Evolutionary conservation across 192 early-diverging fungal genomes (phyloP).

Genomic region (Podila verticillata): DNA sequence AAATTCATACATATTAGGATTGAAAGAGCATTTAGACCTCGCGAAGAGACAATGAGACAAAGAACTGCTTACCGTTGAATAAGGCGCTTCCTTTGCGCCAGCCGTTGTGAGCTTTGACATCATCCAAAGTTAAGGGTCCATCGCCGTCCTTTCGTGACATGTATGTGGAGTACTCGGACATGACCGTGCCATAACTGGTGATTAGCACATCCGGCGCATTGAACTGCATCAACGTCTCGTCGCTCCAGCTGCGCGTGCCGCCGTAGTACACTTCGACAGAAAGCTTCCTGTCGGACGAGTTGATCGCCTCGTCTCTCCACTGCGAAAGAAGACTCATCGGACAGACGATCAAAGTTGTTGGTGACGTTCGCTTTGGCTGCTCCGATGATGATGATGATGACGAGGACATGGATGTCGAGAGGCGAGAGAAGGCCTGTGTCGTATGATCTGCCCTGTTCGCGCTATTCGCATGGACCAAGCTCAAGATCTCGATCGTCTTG

Average conservation of each 20-base stretch:
- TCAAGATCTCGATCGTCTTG: slow-evolving; percentile 69
- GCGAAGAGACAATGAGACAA: no score
- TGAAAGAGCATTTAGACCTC: no score
- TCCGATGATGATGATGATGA: no score
- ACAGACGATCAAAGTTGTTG: slow-evolving; percentile 63
- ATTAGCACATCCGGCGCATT: slow-evolving; percentile 56
- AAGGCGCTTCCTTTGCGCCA: slow-evolving; percentile 34
- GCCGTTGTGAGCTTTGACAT: slow-evolving; percentile 23
- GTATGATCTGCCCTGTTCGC: slow-evolving; percentile 18
- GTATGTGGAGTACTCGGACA: slow-evolving; percentile 48
- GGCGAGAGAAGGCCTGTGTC: slow-evolving; percentile 20
- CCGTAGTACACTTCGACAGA: slow-evolving; percentile 62
- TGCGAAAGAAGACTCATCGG: slow-evolving; percentile 65
- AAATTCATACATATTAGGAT: no score
- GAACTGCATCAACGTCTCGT: slow-evolving; percentile 8
- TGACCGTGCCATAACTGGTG: slow-evolving; percentile 61
- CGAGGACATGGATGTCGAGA: slow-evolving; percentile 8
- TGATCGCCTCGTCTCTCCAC: slow-evolving; percentile 61
- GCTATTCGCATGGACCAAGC: slow-evolving; percentile 59
- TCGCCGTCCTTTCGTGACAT: background rate
- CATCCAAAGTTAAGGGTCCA: slow-evolving; percentile 3
- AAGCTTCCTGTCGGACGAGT: slow-evolving; percentile 51
- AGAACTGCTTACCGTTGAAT: slow-evolving; percentile 28
- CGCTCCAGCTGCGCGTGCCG: slow-evolving; percentile 23
- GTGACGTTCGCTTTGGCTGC: slow-evolving; percentile 16